A percentile compares a stretch with the other conserved stretches of the same genome.
These are phyloP conservation scores for Dovyalis caffra DNA, from an alignment of 345 rosid species.

Conservation along the genomic window DNA sequence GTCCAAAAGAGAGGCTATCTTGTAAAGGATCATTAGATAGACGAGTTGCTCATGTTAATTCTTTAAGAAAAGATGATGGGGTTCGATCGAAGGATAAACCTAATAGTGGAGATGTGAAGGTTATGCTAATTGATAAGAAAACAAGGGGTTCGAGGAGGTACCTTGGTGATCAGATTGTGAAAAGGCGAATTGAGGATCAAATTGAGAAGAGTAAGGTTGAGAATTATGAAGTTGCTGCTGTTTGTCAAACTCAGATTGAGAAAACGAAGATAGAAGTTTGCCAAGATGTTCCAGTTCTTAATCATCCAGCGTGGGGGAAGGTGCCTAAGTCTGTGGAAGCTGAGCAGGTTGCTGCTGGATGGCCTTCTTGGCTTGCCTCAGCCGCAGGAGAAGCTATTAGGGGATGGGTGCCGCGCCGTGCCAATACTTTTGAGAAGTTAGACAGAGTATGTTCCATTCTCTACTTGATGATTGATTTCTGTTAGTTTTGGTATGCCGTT, in stretches of 20 bases:
- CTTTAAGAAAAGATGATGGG: slow-evolving; percentile 61
- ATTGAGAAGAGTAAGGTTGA: slow-evolving; percentile 25
- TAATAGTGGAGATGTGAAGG: slow-evolving; percentile 47
- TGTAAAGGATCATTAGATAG: slow-evolving; percentile 52
- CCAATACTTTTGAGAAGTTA: slow-evolving; percentile 70
- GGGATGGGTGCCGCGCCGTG: slow-evolving; percentile 78
- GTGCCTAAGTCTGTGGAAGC: slow-evolving; percentile 44
- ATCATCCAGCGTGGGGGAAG: slow-evolving; percentile 35
- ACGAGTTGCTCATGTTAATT: slow-evolving; percentile 55
- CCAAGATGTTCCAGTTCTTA: slow-evolving; percentile 25
- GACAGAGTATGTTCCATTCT: slow-evolving; percentile 56
- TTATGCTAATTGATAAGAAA: slow-evolving; percentile 56
- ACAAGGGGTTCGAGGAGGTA: slow-evolving; percentile 44
- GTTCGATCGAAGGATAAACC: slow-evolving; percentile 36
- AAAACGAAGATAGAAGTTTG: slow-evolving; percentile 27
- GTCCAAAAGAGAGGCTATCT: slow-evolving; percentile 45
- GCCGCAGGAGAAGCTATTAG: slow-evolving; percentile 78
- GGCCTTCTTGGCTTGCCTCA: slow-evolving; percentile 89
- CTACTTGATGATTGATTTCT: slow-evolving; percentile 13
- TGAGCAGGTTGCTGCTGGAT: slow-evolving; percentile 74
- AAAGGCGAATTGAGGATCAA: slow-evolving; percentile 20
- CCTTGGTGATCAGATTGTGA: slow-evolving; percentile 50
- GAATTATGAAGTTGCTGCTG: slow-evolving; percentile 14
- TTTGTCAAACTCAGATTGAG: slow-evolving; percentile 1
- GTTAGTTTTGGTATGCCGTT: not conserved